Base-by-base conservation (phyloP, 305 asterid genomes). In the Fraxinus paxiana region DNA sequence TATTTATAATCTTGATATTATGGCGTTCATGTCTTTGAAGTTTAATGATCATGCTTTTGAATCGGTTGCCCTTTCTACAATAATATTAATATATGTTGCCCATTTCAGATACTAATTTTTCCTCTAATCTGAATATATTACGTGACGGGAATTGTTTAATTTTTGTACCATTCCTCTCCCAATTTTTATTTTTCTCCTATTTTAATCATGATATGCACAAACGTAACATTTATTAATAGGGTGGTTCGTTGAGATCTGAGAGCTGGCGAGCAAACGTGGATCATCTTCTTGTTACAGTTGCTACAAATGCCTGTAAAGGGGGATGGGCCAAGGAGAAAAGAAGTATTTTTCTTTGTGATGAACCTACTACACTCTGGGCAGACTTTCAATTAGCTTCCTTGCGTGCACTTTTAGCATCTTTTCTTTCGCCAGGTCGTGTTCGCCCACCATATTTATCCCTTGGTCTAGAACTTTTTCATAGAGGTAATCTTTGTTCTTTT, bases 191-290 rank as follows among this genome's bases (percentile, higher is more conserved):
- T 28, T 28, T 28, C 30, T 28, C 30, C 30, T 28, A 28, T 33
- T 70, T 4, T 41, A 12, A 43, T 84, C 78, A 72, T 75, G 46
- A 80, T 38, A 28, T 71, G 22, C 80, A 7, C 24, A 46, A 37
- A 20, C 73, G 41, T 78, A 31, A 65, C 61, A 78, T 5, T 67
- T 82, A 74, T 79, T 74, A 35, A 75, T 79, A 94, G 98, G 97
- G 93, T 63, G 97, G 35, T 33, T 33, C 93, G 22, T 67, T 88
- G 85, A 89, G 90, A 90, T 87, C 95, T 12, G 91, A 87, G 83
- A 82, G 83, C 80, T 92, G 96, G 97, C 89, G 97, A 81, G 84
- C 87, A 82, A 84, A 88, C 70, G 86, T 92, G 78, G 96, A 94
- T 88, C 79, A 82, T 80, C 89, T 93, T 84, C 91, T 94, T 72